Evolutionary conservation across 768 basidiomycete genomes (phyloP).

Genomic region (Collybia mongolica): DNA sequence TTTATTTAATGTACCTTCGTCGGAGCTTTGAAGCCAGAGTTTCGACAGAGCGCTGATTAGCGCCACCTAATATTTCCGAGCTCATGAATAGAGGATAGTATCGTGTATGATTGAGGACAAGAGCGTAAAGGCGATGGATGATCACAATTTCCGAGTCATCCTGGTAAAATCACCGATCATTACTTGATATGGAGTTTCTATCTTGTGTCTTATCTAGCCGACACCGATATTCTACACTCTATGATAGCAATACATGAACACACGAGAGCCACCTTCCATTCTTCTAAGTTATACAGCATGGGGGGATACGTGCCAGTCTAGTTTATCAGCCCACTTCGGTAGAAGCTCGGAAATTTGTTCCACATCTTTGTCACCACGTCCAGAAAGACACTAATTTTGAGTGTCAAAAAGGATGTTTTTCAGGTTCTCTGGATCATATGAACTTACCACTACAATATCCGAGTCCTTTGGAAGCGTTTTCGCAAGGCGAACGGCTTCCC

Average conservation of each 20-base stretch:
- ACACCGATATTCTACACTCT: background rate
- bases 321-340: slow-evolving; percentile 91
- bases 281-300: slow-evolving; percentile 21
- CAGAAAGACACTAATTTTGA: slow-evolving; percentile 74
- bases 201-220: background rate
- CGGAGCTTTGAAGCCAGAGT: slow-evolving; percentile 66
- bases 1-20: slow-evolving; percentile 47
- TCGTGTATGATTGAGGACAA: background rate
- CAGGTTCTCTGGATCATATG: background rate
- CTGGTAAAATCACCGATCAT: background rate
- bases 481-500: slow-evolving; percentile 86
- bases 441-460: slow-evolving; percentile 87
- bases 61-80: slow-evolving; percentile 29
- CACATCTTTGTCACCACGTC: slow-evolving; percentile 97
- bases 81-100: slow-evolving; percentile 31
- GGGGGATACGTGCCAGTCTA: slow-evolving; percentile 86
- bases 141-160: background rate
- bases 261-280: background rate
- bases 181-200: too few relatives aligned
- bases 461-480: slow-evolving; percentile 80
- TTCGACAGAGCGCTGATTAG: slow-evolving; percentile 63
- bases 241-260: background rate
- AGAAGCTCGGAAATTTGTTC: slow-evolving; percentile 93
- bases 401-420: slow-evolving; percentile 4
- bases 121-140: background rate